phyloP scores from a whole-genome alignment of 371 early-diverging fungal genomes.

The Vairimorpha apis region DNA sequence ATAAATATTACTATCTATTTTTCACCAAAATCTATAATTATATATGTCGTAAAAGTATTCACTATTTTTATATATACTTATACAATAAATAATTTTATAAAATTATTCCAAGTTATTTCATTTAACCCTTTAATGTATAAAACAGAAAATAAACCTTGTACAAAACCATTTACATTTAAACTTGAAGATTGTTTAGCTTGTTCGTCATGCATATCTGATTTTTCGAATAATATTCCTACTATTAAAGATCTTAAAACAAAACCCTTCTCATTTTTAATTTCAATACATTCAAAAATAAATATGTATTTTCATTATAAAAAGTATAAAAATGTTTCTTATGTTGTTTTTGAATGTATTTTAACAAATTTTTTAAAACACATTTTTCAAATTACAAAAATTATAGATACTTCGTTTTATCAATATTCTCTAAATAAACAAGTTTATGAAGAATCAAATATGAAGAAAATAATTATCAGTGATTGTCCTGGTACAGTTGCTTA shows the following conservation, averaged over 20 bases:
- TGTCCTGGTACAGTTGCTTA: conserved; percentile 58
- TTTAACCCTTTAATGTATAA: conserved; percentile 7
- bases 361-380: conserved; percentile 17
- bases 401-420: conserved; percentile 47
- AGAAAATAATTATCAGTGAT: conserved; percentile 41
- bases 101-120: no score
- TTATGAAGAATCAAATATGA: conserved; percentile 13
- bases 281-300: conserved; percentile 42
- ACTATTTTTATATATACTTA: no score
- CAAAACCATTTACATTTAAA: conserved; percentile 8
- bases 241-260: background rate
- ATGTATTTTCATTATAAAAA: conserved; percentile 20
- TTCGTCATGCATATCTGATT: conserved; percentile 52
- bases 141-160: background rate
- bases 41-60: no score
- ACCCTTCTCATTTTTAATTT: conserved; percentile 41
- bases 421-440: conserved; percentile 2
- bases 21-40: no score
- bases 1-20: no score
- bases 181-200: conserved; percentile 58
- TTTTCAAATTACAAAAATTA: conserved; percentile 22
- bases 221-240: conserved; percentile 15
- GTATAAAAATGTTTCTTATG: background rate
- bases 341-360: conserved; percentile 36
- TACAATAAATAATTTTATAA: no score